Percentiles rank a stretch among this genome's conserved stretches.
Conservation (phyloP, 331 rosid genomes). For the Stylosanthes scabra region DNA sequence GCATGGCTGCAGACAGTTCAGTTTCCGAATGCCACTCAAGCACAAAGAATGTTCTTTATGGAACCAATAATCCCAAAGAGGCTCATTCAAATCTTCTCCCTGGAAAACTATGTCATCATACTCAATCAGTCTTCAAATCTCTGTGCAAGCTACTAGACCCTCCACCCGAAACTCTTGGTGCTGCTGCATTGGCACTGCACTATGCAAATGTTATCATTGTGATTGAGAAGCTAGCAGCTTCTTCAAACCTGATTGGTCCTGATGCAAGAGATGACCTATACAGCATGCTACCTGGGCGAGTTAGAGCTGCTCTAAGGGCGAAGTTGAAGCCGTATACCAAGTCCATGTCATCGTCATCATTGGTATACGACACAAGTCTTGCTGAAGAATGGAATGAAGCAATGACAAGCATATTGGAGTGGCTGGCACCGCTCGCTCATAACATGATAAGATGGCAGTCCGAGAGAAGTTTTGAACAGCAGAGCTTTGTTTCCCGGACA, state of each 20-base stretch:
- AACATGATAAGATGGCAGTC: conserved; percentile 96
- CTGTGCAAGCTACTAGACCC: conserved; percentile 65
- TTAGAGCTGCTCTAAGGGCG: conserved; percentile 68
- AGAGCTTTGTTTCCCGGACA: conserved; percentile 73
- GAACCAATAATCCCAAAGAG: conserved; percentile 48
- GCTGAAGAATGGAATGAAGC: conserved; percentile 89
- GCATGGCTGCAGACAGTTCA: conserved; percentile 60
- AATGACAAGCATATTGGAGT: conserved; percentile 76
- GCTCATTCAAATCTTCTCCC: conserved; percentile 39
- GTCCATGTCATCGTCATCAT: conserved; percentile 60
- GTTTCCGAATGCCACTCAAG: conserved; percentile 56
- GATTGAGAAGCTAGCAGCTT: conserved; percentile 85
- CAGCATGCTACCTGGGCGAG: conserved; percentile 81
- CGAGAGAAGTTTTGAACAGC: conserved; percentile 92
- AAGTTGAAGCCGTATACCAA: conserved; percentile 72
- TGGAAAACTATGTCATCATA: conserved; percentile 46
- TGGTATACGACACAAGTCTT: conserved; percentile 68
- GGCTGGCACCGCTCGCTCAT: conserved; percentile 97
- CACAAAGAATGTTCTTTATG: conserved; percentile 53
- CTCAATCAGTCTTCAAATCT: conserved; percentile 52
- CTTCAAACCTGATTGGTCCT: conserved; percentile 86
- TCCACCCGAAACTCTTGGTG: conserved; percentile 84
- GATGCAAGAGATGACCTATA: conserved; percentile 95
- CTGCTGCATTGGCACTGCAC: conserved; percentile 81
- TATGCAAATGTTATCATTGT: conserved; percentile 88